Percentiles rank a stretch among this genome's conserved stretches.
These are phyloP conservation scores for Chlorella variabilis DNA, from an alignment of 163 green algal genomes.

Conservation along the genomic window DNA sequence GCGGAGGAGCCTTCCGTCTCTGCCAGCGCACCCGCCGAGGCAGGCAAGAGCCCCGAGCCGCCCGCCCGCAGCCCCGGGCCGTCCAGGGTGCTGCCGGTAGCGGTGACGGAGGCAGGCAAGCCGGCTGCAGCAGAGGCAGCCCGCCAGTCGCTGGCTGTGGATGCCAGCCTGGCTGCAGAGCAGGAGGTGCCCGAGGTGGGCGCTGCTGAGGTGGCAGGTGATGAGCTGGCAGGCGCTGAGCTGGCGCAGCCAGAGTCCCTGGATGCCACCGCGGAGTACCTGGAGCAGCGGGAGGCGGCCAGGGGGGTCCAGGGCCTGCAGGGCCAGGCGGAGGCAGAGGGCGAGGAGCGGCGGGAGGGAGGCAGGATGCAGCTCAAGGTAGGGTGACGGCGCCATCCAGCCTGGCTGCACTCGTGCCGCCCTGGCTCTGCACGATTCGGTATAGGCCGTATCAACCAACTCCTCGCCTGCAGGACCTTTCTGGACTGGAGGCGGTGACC, in stretches of 20 bases:
- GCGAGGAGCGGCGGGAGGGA: background rate
- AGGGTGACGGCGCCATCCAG: no score
- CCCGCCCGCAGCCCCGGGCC: background rate
- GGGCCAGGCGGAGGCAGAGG: background rate
- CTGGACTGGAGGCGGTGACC: background rate
- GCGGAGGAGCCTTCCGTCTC: background rate
- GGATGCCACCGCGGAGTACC: conserved; percentile 8
- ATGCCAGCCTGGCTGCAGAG: conserved; percentile 29
- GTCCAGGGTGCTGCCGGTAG: conserved; percentile 4
- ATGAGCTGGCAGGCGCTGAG: background rate
- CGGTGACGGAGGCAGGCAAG: background rate
- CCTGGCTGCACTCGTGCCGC: no score
- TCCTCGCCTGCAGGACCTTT: conserved; percentile 9
- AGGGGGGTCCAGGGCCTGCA: background rate
- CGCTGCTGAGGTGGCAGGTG: background rate
- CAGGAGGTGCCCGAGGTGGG: conserved; percentile 5
- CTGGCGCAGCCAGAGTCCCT: conserved; percentile 14
- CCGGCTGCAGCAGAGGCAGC: background rate
- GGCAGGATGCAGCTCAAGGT: background rate
- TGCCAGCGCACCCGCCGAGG: background rate
- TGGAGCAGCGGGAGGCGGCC: background rate
- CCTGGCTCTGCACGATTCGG: no score
- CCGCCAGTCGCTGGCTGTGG: background rate
- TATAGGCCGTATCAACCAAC: no score
- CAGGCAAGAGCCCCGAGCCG: background rate